Conservation (phyloP, 805 yeast genomes). For the Saturnispora zaruensis region DNA sequence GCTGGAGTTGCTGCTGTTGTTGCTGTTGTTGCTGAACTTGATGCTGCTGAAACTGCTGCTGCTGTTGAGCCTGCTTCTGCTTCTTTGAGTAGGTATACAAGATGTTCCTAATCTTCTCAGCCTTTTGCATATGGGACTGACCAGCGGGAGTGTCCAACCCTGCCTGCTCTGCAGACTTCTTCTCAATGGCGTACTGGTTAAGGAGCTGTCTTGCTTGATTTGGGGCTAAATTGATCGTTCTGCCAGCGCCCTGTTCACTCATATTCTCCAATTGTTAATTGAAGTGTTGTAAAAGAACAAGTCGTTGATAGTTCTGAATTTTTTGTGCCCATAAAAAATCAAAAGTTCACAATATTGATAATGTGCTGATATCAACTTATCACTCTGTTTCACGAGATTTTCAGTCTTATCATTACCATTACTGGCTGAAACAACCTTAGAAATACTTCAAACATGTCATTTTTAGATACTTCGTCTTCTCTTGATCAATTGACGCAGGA, state of each 20-base stretch:
- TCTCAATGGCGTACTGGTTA: slow-evolving; percentile 49
- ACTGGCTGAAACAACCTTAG: neutral
- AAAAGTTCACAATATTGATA: neutral
- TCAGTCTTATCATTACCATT: neutral
- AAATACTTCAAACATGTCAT: neutral
- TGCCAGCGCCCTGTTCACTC: slow-evolving; percentile 3
- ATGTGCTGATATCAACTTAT: neutral
- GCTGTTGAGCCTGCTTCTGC: slow-evolving; percentile 24
- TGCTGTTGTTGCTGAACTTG: slow-evolving; percentile 11
- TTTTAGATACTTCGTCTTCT: slow-evolving; percentile 2
- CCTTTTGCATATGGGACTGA: slow-evolving; percentile 51
- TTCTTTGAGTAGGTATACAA: slow-evolving; percentile 36
- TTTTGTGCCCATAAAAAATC: neutral
- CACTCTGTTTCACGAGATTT: neutral
- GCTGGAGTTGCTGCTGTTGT: slow-evolving; percentile 9
- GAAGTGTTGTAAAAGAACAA: neutral
- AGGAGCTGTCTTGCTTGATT: slow-evolving; percentile 51
- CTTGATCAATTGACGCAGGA: slow-evolving; percentile 11
- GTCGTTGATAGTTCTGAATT: neutral
- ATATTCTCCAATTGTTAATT: neutral
- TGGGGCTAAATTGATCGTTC: slow-evolving; percentile 23
- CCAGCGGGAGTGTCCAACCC: slow-evolving; percentile 56
- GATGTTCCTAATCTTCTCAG: slow-evolving; percentile 54
- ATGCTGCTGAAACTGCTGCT: slow-evolving; percentile 18
- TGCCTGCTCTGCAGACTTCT: slow-evolving; percentile 52